Conservation (phyloP, 2,329 filamentous ascomycete genomes). For the Magnaporthiopsis incrustans region DNA sequence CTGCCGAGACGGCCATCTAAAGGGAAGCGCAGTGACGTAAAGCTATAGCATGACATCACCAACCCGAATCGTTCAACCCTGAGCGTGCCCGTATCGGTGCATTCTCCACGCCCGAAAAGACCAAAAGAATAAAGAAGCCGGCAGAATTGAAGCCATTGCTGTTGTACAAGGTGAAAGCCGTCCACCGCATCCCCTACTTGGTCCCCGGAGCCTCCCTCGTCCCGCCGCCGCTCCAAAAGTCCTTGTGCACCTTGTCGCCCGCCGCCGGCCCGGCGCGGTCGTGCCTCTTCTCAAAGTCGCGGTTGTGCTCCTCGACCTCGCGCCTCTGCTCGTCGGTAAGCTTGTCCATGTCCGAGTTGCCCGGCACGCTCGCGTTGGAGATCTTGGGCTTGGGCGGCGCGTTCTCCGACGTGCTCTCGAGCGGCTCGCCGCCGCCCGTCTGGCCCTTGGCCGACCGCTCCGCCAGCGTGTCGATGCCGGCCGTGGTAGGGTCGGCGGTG, state of each 20-base stretch:
- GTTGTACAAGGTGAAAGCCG: background rate
- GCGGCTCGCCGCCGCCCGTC: conserved; percentile 30
- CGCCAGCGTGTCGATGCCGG: conserved; percentile 21
- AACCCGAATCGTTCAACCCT: no score
- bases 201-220: conserved; percentile 17
- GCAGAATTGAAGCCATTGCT: no score
- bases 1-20: background rate
- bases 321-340: conserved; percentile 43
- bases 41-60: background rate
- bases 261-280: conserved; percentile 33
- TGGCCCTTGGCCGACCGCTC: conserved; percentile 23
- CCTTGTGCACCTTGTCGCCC: conserved; percentile 45
- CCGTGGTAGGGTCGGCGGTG: conserved; percentile 4
- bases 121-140: background rate
- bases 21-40: background rate
- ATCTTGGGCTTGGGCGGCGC: conserved; percentile 43
- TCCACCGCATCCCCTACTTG: background rate
- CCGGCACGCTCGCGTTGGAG: conserved; percentile 36
- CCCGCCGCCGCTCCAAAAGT: conserved; percentile 38
- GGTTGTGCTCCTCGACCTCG: conserved; percentile 52
- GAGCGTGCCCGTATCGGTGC: no score
- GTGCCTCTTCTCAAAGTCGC: conserved; percentile 47
- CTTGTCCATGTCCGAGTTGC: conserved; percentile 19
- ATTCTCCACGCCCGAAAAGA: background rate
- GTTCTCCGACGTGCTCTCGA: conserved; percentile 22